Evolutionary conservation across 2,329 filamentous ascomycete genomes (phyloP), one percentile per base, ranked within the genome.

Genomic region (Eurotiales sp.): DNA sequence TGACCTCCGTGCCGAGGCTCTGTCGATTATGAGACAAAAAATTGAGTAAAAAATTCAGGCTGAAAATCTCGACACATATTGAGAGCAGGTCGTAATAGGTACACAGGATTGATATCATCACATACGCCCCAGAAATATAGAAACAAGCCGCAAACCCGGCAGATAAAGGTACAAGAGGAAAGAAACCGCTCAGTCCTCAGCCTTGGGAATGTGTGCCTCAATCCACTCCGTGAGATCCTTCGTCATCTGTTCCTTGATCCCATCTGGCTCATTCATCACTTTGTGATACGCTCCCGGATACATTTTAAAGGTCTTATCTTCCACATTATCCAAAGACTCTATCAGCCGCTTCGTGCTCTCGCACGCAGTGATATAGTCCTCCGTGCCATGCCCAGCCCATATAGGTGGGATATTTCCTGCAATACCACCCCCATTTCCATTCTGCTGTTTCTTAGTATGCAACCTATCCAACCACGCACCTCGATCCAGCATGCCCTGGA

Each of bases 231-330:
- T 77, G 4, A 88, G 74, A 63, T 89, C 84, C 49, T 76, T 77
- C 5, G 68, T 68, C 58, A 77, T 77, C 46, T 58, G 54, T 17
- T 62, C 63, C 48, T 54, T 59, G n/a, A 64, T 57, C 12, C 60
- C 62, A 10, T 64, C 57, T 30, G 65, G 61, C 48, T 65, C 66
- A 43, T 56, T 59, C 59, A 65, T 59, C 41, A 68, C 67, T 72
- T 88, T 86, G 71, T 96, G 91, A 66, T 83, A 90, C 65, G 80
- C 87, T 8, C 87, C 90, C 25, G 87, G 82, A 66, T 93, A 96
- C 17, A 76, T 71, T 73, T 82, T 86, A 64, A 89, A 84, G 56
- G 78, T 79, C 63, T 83, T 87, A 67, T 95, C 89, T 59, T 78
- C 72, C 6, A 87, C 73, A 45, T 34, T 25, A 22, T 72, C 68